Percentiles rank a stretch among this genome's conserved stretches.
These are phyloP conservation scores for Aegilops speltoides DNA, from an alignment of 176 grass and related monocot species.

Conservation along the genomic window DNA sequence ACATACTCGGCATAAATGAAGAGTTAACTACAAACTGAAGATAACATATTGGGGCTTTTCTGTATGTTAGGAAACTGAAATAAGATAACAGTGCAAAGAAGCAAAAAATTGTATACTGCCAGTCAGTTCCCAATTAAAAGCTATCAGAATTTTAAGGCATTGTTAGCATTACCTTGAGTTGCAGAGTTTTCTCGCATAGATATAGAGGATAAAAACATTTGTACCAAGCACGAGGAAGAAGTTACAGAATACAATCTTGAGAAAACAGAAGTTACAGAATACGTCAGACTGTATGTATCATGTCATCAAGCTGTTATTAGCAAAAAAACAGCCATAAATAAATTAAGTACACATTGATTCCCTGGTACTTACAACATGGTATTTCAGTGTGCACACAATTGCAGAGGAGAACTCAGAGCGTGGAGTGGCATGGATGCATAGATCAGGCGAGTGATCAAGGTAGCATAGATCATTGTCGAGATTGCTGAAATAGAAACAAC, in stretches of 20 bases:
- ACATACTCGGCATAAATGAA: slow-evolving; percentile 96
- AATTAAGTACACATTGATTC: no score
- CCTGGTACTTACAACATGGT: no score
- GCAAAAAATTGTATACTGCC: background rate
- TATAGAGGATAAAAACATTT: background rate
- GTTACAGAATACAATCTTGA: background rate
- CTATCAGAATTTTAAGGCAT: background rate
- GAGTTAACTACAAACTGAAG: slow-evolving; percentile 61
- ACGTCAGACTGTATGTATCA: background rate
- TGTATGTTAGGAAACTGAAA: background rate
- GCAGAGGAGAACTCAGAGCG: no score
- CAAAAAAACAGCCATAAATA: background rate
- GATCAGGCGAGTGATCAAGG: no score
- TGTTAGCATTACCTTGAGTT: background rate
- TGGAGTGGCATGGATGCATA: no score
- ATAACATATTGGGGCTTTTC: background rate
- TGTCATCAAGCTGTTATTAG: background rate
- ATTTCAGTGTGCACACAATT: no score
- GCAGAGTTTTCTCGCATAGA: background rate
- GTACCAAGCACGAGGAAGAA: background rate
- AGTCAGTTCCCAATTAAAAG: background rate
- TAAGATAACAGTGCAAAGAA: background rate
- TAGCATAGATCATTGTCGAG: no score
- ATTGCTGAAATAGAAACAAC: no score
- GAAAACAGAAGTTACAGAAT: no score